phyloP scores from a whole-genome alignment of 306 rosid genomes.

The Quercus bicolor region DNA sequence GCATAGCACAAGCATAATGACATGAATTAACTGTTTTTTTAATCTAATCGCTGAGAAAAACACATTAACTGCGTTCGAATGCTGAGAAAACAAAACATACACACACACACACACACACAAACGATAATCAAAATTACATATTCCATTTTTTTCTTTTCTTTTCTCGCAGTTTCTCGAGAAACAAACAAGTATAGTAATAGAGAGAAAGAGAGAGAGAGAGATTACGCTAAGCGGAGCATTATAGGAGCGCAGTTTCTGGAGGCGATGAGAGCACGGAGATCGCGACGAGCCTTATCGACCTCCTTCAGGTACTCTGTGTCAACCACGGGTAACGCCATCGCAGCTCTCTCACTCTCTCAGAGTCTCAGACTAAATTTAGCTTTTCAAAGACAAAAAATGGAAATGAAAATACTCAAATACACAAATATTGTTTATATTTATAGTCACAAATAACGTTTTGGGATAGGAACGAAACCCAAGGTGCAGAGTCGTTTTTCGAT shows the following conservation, averaged over 20 bases:
- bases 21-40: too few relatives aligned
- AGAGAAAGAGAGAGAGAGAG: slow-evolving; percentile 7
- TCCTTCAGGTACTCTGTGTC: slow-evolving; percentile 70
- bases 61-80: not conserved
- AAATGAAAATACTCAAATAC: too few relatives aligned
- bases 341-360: not conserved
- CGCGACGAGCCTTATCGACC: slow-evolving; percentile 80
- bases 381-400: too few relatives aligned
- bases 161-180: not conserved
- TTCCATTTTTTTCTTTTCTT: not conserved
- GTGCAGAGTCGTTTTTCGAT: too few relatives aligned
- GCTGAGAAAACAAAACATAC: not conserved
- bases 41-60: not conserved
- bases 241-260: slow-evolving; percentile 77
- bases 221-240: slow-evolving; percentile 90
- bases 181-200: slow-evolving; percentile 1
- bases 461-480: too few relatives aligned
- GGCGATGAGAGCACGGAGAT: slow-evolving; percentile 87
- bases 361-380: too few relatives aligned
- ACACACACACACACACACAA: too few relatives aligned
- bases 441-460: too few relatives aligned
- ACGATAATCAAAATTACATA: too few relatives aligned
- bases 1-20: too few relatives aligned
- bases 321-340: slow-evolving; percentile 73
- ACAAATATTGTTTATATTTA: too few relatives aligned